Evolutionary conservation across 2,329 filamentous ascomycete genomes (phyloP).

Genomic region (Colletotrichum theobromicola): DNA sequence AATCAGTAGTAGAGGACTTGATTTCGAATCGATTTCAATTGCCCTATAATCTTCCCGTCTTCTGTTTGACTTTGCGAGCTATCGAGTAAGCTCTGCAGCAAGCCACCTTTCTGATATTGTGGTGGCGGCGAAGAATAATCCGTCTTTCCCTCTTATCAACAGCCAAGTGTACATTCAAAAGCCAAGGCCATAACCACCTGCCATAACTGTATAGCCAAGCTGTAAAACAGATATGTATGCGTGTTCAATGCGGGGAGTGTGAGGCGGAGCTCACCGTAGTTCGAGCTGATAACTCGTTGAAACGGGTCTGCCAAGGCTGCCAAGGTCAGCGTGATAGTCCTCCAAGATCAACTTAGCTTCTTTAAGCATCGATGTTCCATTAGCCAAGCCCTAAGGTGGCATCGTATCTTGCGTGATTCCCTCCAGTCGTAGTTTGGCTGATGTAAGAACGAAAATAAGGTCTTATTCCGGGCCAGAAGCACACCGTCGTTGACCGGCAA

Average conservation of each 20-base stretch:
- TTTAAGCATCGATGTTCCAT: not conserved
- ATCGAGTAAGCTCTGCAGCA: not conserved
- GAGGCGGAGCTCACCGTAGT: not conserved
- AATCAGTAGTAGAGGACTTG: not conserved
- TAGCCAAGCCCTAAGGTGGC: not conserved
- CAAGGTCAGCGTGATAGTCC: not conserved
- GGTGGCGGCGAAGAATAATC: not conserved
- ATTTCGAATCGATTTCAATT: not conserved
- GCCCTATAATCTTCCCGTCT: not conserved
- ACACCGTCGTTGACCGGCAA: not conserved
- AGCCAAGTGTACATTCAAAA: not conserved
- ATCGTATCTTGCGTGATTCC: slow-evolving; percentile 1
- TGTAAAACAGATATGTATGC: not conserved
- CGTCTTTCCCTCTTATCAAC: not conserved
- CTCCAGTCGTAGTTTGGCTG: not conserved
- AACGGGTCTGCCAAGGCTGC: not conserved
- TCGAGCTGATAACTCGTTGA: not conserved
- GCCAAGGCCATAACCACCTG: not conserved
- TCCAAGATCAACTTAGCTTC: slow-evolving; percentile 6
- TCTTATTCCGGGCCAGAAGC: not conserved
- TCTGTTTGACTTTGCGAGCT: not conserved
- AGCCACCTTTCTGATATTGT: not conserved
- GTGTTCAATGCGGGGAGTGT: not conserved
- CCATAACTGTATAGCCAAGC: not conserved
- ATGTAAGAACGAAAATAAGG: not conserved